Base-by-base conservation (phyloP, 805 yeast species). In the Grigorovia humatica region DNA sequence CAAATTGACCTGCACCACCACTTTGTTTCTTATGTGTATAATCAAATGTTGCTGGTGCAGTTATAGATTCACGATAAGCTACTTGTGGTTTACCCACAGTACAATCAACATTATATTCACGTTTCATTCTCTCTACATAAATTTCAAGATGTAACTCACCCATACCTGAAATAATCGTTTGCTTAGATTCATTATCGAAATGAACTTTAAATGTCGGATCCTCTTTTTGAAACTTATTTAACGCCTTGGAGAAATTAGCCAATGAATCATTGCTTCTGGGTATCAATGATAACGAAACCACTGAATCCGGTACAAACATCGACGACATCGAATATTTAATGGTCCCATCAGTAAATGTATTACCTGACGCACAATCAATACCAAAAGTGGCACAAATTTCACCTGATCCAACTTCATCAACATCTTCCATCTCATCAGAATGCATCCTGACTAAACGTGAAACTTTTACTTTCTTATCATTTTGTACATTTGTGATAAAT, bases 1-100 rank as follows among this genome's bases (percentile, higher is more conserved):
- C 99, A 67, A 82, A 93, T 76, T 93, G 99, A 73, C 99, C 99
- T 58, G 98, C 95, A 80, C 99, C 99, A 71, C 99, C 99, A 65
- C 91, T 80, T 75, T 93, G 99, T 68, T 89, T 91, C 79, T 93
- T 93, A 76, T 91, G 98, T 30, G 96, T 85, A 73, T 84, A 88
- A 68, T 93, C 98, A 65, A 93, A 91, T 13, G 81, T 75, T 32
- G 91, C 77, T 44, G 86, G 74, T 2, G 77, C 67, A 41, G 85
- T 74, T 58, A 91, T 82, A 43, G 98, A 85, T 73, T 93, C 99
- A 71, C 99, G 83, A 74, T 93, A 93, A 17, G 99, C 88, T 43
- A 93, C 99, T 75, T 90, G 96, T 47, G 99, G 99, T 71, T 85
- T 84, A 68, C 99, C 99, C 54, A 96, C 91, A 42, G 81, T 76